Base-by-base conservation (phyloP, 805 yeast species). In the Millerago galiae region DNA sequence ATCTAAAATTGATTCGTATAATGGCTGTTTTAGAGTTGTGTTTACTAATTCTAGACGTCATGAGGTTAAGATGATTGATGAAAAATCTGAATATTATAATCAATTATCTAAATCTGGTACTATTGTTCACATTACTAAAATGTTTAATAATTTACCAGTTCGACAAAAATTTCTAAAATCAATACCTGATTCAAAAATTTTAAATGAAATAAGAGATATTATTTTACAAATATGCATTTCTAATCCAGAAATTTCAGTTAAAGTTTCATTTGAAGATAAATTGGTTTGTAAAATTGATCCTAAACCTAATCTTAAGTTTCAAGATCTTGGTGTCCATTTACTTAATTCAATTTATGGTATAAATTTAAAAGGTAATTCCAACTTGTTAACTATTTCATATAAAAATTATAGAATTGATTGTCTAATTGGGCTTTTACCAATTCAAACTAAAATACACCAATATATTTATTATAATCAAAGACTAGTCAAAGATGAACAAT, bases 111-210 rank as follows among this genome's bases (percentile, higher is more conserved):
- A 32, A 42, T 28, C 67, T 9, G 81, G 81, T 0, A 71, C 81
- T 0, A 38, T 55, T 0, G 59, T 74, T 4, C 45, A 50, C 3
- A 61, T 66, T 4, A 46, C 59, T 7, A 67, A 69, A 38, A 38
- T 77, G 11, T 78, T 75, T 53, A 58, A 58, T 2, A 64, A 59
- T 18, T 29, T 68, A 1, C 76, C 77, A 0, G 79, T 76, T 4
- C 55, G 83, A 17, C 55, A 62, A 27, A 45, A 42, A 2, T 60
- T 60, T 7, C 25, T 65, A 1, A 25, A 49, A 5, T 46, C 50
- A 3, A 25, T 45, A 1, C 52, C 66, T 1, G 51, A 54, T 38
- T 38, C 48, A 1, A 53, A 51, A 11, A 24, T 62, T 0, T 35
- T 61, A 0, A 59, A 51, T 12, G 61, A 60, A 2, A 24, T 75